Evolutionary conservation across 768 basidiomycete genomes (phyloP).

Genomic region (Steccherinum ochraceum): DNA sequence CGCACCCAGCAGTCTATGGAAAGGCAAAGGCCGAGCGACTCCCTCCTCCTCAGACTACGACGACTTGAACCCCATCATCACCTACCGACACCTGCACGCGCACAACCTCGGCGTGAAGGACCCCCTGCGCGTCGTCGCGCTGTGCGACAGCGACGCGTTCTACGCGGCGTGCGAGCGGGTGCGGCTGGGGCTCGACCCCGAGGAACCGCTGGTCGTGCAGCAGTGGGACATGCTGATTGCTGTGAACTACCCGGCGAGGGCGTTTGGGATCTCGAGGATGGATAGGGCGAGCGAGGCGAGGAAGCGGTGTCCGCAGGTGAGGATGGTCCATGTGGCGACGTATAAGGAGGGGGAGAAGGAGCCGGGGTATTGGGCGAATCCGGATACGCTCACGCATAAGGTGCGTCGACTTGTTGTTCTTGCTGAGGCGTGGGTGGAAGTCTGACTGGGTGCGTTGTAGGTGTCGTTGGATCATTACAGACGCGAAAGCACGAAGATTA

Average conservation of each 20-base stretch:
- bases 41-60: slow-evolving; percentile 41
- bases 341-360: slow-evolving; percentile 84
- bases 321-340: slow-evolving; percentile 90
- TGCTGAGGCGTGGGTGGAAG: no score
- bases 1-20: background rate
- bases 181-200: slow-evolving; percentile 57
- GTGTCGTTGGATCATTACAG: slow-evolving; percentile 93
- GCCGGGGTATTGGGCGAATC: slow-evolving; percentile 88
- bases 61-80: slow-evolving; percentile 62
- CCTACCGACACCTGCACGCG: slow-evolving; percentile 72
- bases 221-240: slow-evolving; percentile 92
- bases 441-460: no score
- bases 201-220: slow-evolving; percentile 69
- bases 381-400: slow-evolving; percentile 90
- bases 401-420: no score
- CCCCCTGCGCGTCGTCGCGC: slow-evolving; percentile 78
- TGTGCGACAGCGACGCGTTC: slow-evolving; percentile 89
- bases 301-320: slow-evolving; percentile 78
- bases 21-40: slow-evolving; percentile 55
- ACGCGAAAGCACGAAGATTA: slow-evolving; percentile 83
- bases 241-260: slow-evolving; percentile 91
- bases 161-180: slow-evolving; percentile 84
- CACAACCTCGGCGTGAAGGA: slow-evolving; percentile 64
- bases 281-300: slow-evolving; percentile 76
- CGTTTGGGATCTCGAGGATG: slow-evolving; percentile 91